Percentiles rank a stretch among this genome's conserved stretches.
These are phyloP conservation scores for Lepidium campestre DNA, from an alignment of 441 rosid species.

Conservation along the genomic window DNA sequence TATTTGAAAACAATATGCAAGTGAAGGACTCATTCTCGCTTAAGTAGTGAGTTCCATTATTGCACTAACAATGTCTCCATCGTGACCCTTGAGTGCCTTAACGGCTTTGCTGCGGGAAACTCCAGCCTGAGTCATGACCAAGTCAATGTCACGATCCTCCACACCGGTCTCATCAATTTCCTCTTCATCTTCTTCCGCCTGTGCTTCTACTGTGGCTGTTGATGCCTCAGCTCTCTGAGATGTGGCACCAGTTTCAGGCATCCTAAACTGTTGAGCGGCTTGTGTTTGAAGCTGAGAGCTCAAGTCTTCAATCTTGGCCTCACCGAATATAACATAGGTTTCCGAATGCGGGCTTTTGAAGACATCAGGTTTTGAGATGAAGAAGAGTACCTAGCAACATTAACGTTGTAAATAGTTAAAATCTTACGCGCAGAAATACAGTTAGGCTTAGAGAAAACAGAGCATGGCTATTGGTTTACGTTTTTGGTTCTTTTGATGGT, in stretches of 20 bases:
- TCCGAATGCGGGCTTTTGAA: conserved; percentile 58
- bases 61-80: conserved; percentile 59
- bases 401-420: not conserved
- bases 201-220: conserved; percentile 29
- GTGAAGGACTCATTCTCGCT: not conserved
- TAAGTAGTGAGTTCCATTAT: conserved; percentile 60
- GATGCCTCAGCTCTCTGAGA: conserved; percentile 40
- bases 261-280: conserved; percentile 59
- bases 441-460: not conserved
- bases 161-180: conserved; percentile 53
- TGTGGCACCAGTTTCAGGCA: conserved; percentile 44
- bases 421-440: not conserved
- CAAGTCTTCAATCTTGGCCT: conserved; percentile 63
- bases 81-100: conserved; percentile 44
- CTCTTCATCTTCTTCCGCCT: conserved; percentile 51
- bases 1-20: not conserved
- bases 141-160: conserved; percentile 54
- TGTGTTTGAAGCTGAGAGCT: conserved; percentile 67
- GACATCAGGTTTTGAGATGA: conserved; percentile 60
- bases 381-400: conserved; percentile 40
- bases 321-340: conserved; percentile 52
- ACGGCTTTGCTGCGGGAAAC: conserved; percentile 51
- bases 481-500: conserved; percentile 56
- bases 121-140: conserved; percentile 63
- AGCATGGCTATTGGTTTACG: conserved; percentile 13